Evolutionary conservation across 2,329 filamentous ascomycete genomes (phyloP).

Genomic region (Fusarium robinianum): DNA sequence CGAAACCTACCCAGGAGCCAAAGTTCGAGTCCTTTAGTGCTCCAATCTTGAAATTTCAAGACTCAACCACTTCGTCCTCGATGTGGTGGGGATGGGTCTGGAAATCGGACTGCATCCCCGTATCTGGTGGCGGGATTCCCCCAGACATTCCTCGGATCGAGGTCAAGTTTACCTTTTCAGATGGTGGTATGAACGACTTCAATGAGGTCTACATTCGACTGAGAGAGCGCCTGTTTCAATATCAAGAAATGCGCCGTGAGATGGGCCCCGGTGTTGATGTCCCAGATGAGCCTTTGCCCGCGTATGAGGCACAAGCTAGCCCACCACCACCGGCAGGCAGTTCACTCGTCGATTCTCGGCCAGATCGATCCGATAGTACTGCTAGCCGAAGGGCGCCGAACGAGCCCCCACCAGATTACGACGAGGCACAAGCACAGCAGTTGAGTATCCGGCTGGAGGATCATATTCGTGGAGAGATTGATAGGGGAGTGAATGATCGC

Average conservation of each 20-base stretch:
- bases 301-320: slow-evolving; percentile 69
- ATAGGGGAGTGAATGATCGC: slow-evolving; percentile 52
- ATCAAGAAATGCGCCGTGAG: slow-evolving; percentile 73
- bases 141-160: slow-evolving; percentile 73
- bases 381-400: slow-evolving; percentile 54
- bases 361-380: slow-evolving; percentile 43
- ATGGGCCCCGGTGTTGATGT: slow-evolving; percentile 67
- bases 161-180: slow-evolving; percentile 86
- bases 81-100: slow-evolving; percentile 96
- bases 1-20: slow-evolving; percentile 63
- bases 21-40: slow-evolving; percentile 84
- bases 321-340: slow-evolving; percentile 36
- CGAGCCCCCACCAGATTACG: slow-evolving; percentile 89
- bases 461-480: slow-evolving; percentile 74
- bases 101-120: slow-evolving; percentile 78
- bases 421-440: slow-evolving; percentile 81
- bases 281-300: slow-evolving; percentile 84
- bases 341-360: slow-evolving; percentile 31
- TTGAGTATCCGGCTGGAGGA: slow-evolving; percentile 65
- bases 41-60: slow-evolving; percentile 84
- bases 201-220: slow-evolving; percentile 80
- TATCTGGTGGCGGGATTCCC: slow-evolving; percentile 82
- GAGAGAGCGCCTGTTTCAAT: slow-evolving; percentile 81
- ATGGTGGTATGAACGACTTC: slow-evolving; percentile 94
- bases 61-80: slow-evolving; percentile 77